Percentiles rank a stretch among this genome's conserved stretches.
Conservation (phyloP, 257 asterid species). For the Solanum dulcamara region DNA sequence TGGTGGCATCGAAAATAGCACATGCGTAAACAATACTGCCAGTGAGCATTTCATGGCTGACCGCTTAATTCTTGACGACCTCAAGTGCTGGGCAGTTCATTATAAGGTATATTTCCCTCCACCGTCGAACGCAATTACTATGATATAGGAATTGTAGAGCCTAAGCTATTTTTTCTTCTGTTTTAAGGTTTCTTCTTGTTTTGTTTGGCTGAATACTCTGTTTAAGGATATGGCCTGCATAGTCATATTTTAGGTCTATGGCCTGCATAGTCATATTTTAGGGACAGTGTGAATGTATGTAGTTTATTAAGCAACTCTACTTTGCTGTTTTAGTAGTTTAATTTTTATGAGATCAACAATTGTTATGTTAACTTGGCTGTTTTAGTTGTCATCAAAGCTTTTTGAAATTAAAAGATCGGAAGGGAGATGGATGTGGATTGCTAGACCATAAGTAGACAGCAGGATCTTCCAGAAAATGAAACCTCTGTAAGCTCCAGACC, state of each 20-base stretch:
- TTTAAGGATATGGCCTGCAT: background rate
- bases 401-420: background rate
- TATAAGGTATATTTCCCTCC: slow-evolving; percentile 47
- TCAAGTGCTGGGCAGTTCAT: slow-evolving; percentile 67
- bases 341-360: background rate
- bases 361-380: background rate
- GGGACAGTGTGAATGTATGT: background rate
- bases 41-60: slow-evolving; percentile 97
- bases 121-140: background rate
- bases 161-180: background rate
- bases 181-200: background rate
- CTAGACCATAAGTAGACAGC: background rate
- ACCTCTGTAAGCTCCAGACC: background rate
- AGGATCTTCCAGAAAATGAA: background rate
- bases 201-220: background rate
- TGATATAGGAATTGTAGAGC: background rate
- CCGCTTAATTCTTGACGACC: slow-evolving; percentile 81
- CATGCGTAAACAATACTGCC: slow-evolving; percentile 91
- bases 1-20: slow-evolving; percentile 78
- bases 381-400: background rate
- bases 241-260: background rate
- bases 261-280: background rate
- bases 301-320: background rate
- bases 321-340: background rate
- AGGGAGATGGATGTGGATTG: background rate